Evolutionary conservation across 768 basidiomycete genomes (phyloP), one percentile per base, ranked within the genome.

Genomic region (Amanita fuliginea): DNA sequence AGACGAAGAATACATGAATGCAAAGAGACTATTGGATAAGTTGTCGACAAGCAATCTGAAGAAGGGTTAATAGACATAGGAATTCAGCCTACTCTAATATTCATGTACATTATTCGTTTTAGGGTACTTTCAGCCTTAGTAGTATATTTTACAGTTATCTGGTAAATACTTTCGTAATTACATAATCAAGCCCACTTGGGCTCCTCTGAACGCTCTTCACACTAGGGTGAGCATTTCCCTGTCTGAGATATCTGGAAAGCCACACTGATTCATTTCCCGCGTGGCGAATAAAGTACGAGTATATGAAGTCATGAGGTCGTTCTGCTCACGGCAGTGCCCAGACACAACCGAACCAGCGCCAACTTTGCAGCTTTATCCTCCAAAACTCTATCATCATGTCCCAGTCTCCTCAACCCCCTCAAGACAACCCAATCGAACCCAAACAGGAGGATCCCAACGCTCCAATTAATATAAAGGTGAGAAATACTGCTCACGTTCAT

Each of bases 381-480:
- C 43, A 5, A 21, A 34, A 33, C 4, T 35, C 22, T 46, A 36
- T 30, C 40, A 41, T 14, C 36, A 83, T 83, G 80, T 76, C 80
- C 60, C 80, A 82, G 56, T 32, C 32, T 32, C 64, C 72, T 51
- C 68, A 72, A 19, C 68, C 69, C 37, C 68, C 67, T 36, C 55
- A 57, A 19, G 41, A 35, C 26, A 50, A 32, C 18, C 57, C 56
- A 42, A 68, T 74, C 45, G 61, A 67, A 5, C 63, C 74, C 52
- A 83, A 86, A 63, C 28, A 63, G 19, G 81, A 78, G 62, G 77
- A 80, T 54, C 63, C 72, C 7, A 77, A 78, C 55, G 67, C 75
- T 11, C 76, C 86, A 30, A 88, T 89, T 61, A 88, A 86, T 60
- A 78, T 89, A 64, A 88, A 85, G 77, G 86, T 86, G 35, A 4